A percentile compares a stretch with the other conserved stretches of the same genome.
Conservation (phyloP, 495 filamentous ascomycete genomes). For the Astrocystis sublimbata region DNA sequence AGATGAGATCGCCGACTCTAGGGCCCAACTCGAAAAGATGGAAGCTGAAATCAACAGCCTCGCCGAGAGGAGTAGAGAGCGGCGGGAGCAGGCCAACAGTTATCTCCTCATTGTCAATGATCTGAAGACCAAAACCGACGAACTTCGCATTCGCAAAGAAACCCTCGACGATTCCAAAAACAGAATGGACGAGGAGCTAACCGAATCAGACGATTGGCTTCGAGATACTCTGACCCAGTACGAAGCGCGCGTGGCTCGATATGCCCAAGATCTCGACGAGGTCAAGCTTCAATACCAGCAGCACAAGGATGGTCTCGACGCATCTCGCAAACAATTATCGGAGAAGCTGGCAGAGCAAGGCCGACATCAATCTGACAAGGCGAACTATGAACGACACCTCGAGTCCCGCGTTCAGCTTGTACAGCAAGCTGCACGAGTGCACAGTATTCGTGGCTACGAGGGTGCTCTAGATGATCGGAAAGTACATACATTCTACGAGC, state of each 20-base stretch:
- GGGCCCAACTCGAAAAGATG: slow-evolving; percentile 58
- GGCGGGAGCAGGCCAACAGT: slow-evolving; percentile 45
- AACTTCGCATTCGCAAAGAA: slow-evolving; percentile 56
- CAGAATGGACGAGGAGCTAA: slow-evolving; percentile 72
- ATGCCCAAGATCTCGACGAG: slow-evolving; percentile 61
- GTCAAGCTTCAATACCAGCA: slow-evolving; percentile 63
- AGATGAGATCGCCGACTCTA: slow-evolving; percentile 70
- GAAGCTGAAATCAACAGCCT: slow-evolving; percentile 48
- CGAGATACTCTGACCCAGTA: slow-evolving; percentile 77
- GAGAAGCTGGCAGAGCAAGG: slow-evolving; percentile 81
- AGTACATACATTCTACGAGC: slow-evolving; percentile 74
- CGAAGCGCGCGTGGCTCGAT: slow-evolving; percentile 66
- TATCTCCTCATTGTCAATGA: slow-evolving; percentile 60
- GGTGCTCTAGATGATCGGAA: slow-evolving; percentile 70
- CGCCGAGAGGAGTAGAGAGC: slow-evolving; percentile 42
- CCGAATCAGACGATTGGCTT: slow-evolving; percentile 78
- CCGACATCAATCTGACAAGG: slow-evolving; percentile 80
- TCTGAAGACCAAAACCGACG: slow-evolving; percentile 72
- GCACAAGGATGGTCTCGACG: slow-evolving; percentile 63
- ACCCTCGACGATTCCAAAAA: slow-evolving; percentile 68
- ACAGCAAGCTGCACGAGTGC: slow-evolving; percentile 72
- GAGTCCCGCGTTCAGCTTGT: slow-evolving; percentile 68
- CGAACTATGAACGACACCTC: slow-evolving; percentile 79
- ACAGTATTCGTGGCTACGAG: slow-evolving; percentile 84
- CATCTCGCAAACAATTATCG: slow-evolving; percentile 57